These are phyloP conservation scores for Cephalotrichum gorgonifer DNA, from an alignment of 2,329 filamentous ascomycete species.

Conservation along the genomic window DNA sequence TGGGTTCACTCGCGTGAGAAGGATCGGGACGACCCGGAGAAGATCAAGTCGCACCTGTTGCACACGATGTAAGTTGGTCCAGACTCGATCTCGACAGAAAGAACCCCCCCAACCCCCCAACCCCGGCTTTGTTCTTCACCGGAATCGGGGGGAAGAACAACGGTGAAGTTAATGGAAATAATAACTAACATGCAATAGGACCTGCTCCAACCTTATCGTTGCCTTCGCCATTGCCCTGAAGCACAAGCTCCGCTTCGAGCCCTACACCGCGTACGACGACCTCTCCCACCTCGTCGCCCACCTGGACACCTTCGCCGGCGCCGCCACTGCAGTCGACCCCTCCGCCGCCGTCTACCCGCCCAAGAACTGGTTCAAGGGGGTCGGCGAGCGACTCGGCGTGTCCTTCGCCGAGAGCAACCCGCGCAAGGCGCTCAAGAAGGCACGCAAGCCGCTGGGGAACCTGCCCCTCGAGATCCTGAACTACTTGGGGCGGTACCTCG, in stretches of 20 bases:
- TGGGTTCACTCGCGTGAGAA: constrained; percentile 58
- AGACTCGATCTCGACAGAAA: too few species aligned
- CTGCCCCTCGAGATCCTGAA: constrained; percentile 73
- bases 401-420: constrained; percentile 71
- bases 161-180: neutral
- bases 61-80: constrained; percentile 7
- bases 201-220: constrained; percentile 66
- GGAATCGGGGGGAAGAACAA: too few species aligned
- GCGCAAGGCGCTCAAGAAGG: constrained; percentile 63
- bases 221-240: constrained; percentile 71
- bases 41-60: constrained; percentile 11
- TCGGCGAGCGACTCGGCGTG: constrained; percentile 65
- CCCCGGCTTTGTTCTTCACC: too few species aligned
- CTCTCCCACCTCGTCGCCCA: constrained; percentile 59
- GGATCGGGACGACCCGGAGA: constrained; percentile 5
- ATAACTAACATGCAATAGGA: constrained; percentile 21
- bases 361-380: constrained; percentile 48
- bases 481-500: constrained; percentile 58
- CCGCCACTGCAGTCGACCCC: constrained; percentile 31
- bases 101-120: neutral
- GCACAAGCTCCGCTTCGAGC: constrained; percentile 76
- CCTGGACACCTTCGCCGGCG: constrained; percentile 63
- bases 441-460: constrained; percentile 65
- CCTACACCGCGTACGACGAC: constrained; percentile 67
- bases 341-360: constrained; percentile 19